phyloP scores from a whole-genome alignment of 106 monocot genomes.

The Platanthera zijinensis region DNA sequence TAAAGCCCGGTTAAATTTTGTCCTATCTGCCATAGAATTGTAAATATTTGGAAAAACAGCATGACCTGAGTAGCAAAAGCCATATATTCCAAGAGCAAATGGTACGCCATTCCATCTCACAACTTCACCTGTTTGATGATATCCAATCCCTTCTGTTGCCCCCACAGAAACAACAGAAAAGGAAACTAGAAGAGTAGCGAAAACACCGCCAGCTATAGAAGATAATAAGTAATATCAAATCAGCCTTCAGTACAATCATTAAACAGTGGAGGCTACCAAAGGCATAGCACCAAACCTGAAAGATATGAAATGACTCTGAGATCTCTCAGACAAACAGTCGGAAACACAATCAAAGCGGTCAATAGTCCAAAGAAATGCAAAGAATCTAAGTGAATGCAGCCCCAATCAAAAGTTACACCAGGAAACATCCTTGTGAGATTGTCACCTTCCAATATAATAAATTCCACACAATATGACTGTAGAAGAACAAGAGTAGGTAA shows the following conservation, averaged over 20 bases:
- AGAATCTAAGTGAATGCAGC: constrained; percentile 62
- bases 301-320: constrained; percentile 74
- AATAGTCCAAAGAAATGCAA: constrained; percentile 67
- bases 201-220: constrained; percentile 71
- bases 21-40: constrained; percentile 82
- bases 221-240: not conserved
- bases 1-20: constrained; percentile 52
- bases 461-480: constrained; percentile 97
- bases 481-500: constrained; percentile 9
- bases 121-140: constrained; percentile 45
- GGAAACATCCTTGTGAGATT: constrained; percentile 82
- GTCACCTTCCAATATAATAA: constrained; percentile 92
- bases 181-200: constrained; percentile 72
- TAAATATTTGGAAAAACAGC: constrained; percentile 96
- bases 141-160: constrained; percentile 42
- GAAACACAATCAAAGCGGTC: constrained; percentile 72
- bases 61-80: constrained; percentile 94
- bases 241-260: not conserved
- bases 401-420: constrained; percentile 40
- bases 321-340: constrained; percentile 75
- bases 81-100: constrained; percentile 83
- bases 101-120: constrained; percentile 78
- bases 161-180: constrained; percentile 66
- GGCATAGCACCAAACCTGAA: constrained; percentile 40
- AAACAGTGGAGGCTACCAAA: not conserved